Conservation (phyloP, 495 filamentous ascomycete genomes). For the Alectoria sarmentosa region DNA sequence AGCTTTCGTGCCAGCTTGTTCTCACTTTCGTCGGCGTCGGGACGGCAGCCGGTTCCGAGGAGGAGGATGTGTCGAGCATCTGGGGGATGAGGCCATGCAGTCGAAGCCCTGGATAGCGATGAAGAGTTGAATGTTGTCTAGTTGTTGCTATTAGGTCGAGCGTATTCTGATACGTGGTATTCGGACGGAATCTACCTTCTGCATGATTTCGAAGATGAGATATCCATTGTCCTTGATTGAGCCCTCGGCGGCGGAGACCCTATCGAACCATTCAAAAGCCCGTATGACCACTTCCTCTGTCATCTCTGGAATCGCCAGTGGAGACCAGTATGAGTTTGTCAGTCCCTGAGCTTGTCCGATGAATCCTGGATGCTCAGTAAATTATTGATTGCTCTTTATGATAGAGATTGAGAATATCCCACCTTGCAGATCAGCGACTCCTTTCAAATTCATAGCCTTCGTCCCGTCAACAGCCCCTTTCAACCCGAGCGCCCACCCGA, state of each 20-base stretch:
- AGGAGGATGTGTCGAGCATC: not conserved
- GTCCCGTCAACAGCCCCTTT: not conserved
- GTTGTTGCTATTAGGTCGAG: not conserved
- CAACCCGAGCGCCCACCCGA: not conserved
- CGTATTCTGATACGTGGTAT: not conserved
- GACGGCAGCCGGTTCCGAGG: slow-evolving; percentile 2
- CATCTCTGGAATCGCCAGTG: not conserved
- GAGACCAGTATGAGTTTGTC: slow-evolving; percentile 3
- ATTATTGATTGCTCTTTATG: not conserved
- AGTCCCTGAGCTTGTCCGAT: not conserved
- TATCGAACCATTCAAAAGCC: not conserved
- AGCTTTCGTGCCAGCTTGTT: not conserved
- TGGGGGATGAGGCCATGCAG: not conserved
- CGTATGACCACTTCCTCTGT: not conserved
- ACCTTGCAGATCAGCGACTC: not conserved
- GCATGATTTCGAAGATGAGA: not conserved
- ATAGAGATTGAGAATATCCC: not conserved
- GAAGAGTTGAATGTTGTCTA: not conserved
- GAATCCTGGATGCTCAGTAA: not conserved
- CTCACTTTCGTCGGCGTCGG: not conserved
- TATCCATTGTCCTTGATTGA: not conserved
- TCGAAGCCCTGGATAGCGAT: not conserved
- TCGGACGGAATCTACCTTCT: not conserved
- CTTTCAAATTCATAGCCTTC: not conserved
- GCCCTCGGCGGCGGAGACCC: not conserved